Conservation (phyloP, 441 rosid genomes). For the Capsella rubella region DNA sequence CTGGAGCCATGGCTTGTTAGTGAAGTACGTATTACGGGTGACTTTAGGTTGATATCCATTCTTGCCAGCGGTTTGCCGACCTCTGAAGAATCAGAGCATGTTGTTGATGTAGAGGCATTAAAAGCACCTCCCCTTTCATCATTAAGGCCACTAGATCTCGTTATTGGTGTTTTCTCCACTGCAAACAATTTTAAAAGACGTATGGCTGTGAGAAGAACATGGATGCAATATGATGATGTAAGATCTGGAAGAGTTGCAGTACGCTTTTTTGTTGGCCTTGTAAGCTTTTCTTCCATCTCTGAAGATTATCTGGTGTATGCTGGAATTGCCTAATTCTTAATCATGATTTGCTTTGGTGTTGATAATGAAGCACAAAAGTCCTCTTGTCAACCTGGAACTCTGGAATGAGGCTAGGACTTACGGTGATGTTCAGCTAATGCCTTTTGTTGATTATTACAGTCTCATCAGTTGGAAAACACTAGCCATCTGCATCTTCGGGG, state of each 20-base stretch:
- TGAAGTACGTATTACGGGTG: constrained; percentile 68
- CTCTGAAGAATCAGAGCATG: constrained; percentile 67
- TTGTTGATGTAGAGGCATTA: constrained; percentile 71
- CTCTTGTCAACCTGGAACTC: constrained; percentile 85
- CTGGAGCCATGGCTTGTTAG: constrained; percentile 82
- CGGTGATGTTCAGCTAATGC: constrained; percentile 93
- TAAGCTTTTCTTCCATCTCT: constrained; percentile 50
- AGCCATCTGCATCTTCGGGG: constrained; percentile 98
- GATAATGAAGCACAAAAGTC: constrained; percentile 89
- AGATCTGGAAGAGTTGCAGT: constrained; percentile 81
- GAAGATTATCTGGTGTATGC: not conserved
- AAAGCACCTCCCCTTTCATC: constrained; percentile 69
- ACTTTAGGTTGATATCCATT: constrained; percentile 59
- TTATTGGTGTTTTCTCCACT: constrained; percentile 92
- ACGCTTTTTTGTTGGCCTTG: constrained; percentile 98
- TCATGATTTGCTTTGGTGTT: constrained; percentile 7
- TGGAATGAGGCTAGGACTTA: constrained; percentile 91
- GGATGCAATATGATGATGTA: constrained; percentile 94
- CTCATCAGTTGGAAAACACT: constrained; percentile 97
- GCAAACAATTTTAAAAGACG: constrained; percentile 94
- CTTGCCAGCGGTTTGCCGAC: constrained; percentile 78
- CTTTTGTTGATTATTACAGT: constrained; percentile 96
- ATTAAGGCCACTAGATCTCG: constrained; percentile 64
- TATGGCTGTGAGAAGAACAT: constrained; percentile 96
- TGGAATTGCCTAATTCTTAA: not conserved